Conservation (phyloP, 2,329 filamentous ascomycete genomes). For the Coleophoma crateriformis region DNA sequence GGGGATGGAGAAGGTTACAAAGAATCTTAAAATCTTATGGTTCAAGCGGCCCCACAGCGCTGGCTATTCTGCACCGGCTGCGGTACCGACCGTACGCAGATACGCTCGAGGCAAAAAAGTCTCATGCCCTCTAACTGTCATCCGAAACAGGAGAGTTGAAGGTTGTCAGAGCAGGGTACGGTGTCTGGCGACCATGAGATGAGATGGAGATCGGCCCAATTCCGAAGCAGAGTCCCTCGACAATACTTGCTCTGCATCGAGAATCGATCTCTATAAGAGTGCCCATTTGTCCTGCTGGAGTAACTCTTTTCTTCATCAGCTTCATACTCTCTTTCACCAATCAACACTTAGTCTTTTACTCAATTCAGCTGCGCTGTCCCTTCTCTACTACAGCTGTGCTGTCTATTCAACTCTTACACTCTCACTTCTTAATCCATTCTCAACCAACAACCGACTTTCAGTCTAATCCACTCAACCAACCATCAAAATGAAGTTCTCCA, state of each 20-base stretch:
- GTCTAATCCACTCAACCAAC: neutral
- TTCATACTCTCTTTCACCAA: neutral
- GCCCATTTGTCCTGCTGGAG: neutral
- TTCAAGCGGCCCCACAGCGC: too few species aligned
- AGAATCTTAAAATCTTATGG: too few species aligned
- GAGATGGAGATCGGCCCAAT: too few species aligned
- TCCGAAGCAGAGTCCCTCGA: too few species aligned
- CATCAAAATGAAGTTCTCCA: constrained; percentile 29
- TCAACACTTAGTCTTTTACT: neutral
- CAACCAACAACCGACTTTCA: constrained; percentile 5
- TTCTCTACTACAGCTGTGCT: constrained; percentile 21
- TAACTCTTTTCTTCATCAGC: constrained; percentile 1
- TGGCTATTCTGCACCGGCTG: too few species aligned
- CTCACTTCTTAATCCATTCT: constrained; percentile 8
- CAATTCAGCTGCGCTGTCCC: constrained; percentile 1
- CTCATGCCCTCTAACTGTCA: too few species aligned
- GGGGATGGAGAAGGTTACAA: too few species aligned
- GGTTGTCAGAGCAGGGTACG: too few species aligned
- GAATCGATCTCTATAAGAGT: neutral
- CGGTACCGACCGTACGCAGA: too few species aligned
- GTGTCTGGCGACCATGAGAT: too few species aligned
- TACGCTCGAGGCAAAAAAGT: too few species aligned
- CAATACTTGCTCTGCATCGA: neutral
- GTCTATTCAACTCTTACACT: constrained; percentile 18
- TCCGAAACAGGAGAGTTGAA: too few species aligned